Conservation (phyloP, 2,329 filamentous ascomycete species). For the Microcera coccophila region DNA sequence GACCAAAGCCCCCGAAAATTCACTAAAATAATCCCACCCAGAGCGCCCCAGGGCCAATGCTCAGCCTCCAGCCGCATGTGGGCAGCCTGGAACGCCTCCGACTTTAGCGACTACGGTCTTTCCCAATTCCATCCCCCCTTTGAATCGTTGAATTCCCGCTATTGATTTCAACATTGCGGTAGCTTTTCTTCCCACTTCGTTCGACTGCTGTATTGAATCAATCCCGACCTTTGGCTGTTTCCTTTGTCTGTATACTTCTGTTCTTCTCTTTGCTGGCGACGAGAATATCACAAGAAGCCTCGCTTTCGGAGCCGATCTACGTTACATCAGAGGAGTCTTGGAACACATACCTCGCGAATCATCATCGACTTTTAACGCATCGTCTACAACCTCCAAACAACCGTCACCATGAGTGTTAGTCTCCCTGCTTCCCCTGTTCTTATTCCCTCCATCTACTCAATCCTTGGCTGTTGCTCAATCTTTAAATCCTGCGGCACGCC, state of each 20-base stretch:
- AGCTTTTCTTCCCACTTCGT: background rate
- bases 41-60: background rate
- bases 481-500: background rate
- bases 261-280: conserved; percentile 27
- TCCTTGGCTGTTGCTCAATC: conserved; percentile 1
- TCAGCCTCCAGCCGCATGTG: background rate
- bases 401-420: conserved; percentile 32
- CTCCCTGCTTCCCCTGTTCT: conserved; percentile 20
- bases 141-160: background rate
- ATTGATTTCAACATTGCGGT: background rate
- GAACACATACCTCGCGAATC: no score
- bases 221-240: conserved; percentile 4
- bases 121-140: background rate
- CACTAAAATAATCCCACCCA: background rate
- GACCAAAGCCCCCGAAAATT: background rate
- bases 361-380: no score
- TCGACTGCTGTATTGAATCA: conserved; percentile 3
- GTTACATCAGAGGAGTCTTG: no score
- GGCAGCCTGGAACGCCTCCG: background rate
- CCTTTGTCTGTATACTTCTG: background rate
- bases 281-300: conserved; percentile 11
- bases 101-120: background rate
- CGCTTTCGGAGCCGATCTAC: no score
- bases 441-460: conserved; percentile 13
- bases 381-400: background rate